phyloP scores from a whole-genome alignment of 208 protist genomes.

The Trypanosoma mega region DNA sequence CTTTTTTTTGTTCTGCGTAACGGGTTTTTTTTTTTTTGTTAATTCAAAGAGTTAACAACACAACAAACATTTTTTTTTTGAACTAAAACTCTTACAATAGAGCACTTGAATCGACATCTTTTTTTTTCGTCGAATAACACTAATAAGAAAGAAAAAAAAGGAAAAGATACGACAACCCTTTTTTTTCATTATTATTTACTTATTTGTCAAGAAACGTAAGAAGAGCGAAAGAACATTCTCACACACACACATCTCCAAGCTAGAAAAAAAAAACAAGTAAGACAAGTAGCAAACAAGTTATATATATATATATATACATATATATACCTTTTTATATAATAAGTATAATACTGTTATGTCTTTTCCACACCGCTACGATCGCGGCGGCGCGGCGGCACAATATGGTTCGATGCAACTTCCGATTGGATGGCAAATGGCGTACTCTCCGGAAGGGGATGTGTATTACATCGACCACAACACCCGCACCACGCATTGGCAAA shows the following conservation, averaged over 20 bases:
- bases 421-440: slow-evolving; percentile 79
- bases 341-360: slow-evolving; percentile 19
- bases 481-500: slow-evolving; percentile 78
- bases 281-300: slow-evolving; percentile 1
- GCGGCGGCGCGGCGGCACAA: slow-evolving; percentile 6
- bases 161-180: no score
- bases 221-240: no score
- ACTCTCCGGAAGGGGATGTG: slow-evolving; percentile 52
- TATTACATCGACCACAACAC: slow-evolving; percentile 93
- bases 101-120: no score
- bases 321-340: slow-evolving; percentile 2
- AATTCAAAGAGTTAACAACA: no score
- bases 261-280: no score
- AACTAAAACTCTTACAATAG: no score
- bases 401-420: slow-evolving; percentile 47
- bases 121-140: no score
- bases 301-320: slow-evolving; percentile 6
- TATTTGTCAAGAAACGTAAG: no score
- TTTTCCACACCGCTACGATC: slow-evolving; percentile 26
- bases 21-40: slow-evolving; percentile 6
- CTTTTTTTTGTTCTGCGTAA: slow-evolving; percentile 16
- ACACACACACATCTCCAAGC: no score
- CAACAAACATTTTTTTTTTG: no score
- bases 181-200: no score
- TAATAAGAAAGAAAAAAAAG: no score